Conservation (phyloP, 2,329 filamentous ascomycete species). For the Thermoascus crustaceus region DNA sequence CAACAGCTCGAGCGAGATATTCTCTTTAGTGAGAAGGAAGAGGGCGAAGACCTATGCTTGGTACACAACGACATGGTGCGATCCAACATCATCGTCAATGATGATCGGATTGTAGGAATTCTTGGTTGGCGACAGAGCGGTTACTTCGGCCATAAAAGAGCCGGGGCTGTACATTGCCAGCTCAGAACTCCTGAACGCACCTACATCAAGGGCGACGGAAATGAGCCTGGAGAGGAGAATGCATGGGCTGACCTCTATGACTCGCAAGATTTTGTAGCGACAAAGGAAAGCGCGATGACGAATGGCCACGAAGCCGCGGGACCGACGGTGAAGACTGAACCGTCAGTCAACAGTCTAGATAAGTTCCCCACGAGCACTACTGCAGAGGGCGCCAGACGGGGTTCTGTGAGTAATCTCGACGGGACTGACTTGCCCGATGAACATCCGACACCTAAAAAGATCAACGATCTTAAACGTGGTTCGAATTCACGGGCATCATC, state of each 20-base stretch:
- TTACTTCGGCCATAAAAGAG: constrained; percentile 30
- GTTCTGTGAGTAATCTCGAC: constrained; percentile 16
- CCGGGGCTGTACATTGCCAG: constrained; percentile 25
- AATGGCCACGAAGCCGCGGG: constrained; percentile 12
- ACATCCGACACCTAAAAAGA: constrained; percentile 31
- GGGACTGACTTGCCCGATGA: constrained; percentile 17
- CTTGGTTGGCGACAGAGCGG: constrained; percentile 33
- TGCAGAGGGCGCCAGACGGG: constrained; percentile 16
- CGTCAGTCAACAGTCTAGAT: constrained; percentile 20
- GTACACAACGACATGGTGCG: constrained; percentile 31
- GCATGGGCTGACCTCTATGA: constrained; percentile 33
- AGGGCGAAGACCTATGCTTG: constrained; percentile 20
- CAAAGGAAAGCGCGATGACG: constrained; percentile 8
- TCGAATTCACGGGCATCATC: constrained; percentile 31
- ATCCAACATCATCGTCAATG: constrained; percentile 31
- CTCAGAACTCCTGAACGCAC: constrained; percentile 19
- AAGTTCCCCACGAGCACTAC: constrained; percentile 20
- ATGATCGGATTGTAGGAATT: constrained; percentile 30
- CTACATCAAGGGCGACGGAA: constrained; percentile 7
- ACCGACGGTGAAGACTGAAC: constrained; percentile 29
- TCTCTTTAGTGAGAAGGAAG: constrained; percentile 21
- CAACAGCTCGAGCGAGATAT: constrained; percentile 23
- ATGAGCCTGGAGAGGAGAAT: constrained; percentile 11
- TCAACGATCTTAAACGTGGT: constrained; percentile 31
- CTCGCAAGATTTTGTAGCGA: constrained; percentile 12